phyloP scores from a whole-genome alignment of 75 land plant genomes.

The Gnetum montanum region DNA sequence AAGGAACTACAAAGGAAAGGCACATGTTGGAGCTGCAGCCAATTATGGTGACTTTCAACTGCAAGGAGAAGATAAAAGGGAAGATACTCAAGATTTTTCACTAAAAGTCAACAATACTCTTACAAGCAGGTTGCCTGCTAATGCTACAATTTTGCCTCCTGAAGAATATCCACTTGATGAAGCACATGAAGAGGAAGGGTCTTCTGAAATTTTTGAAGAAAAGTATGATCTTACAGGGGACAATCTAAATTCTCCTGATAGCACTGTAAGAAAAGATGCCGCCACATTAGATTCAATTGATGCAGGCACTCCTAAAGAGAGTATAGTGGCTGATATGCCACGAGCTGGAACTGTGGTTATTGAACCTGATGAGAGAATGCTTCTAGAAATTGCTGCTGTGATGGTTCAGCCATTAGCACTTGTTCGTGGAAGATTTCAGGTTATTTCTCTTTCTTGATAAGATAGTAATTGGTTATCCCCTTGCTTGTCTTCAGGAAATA shows the following conservation, averaged over 20 bases:
- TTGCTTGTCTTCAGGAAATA: neutral
- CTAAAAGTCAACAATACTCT: conserved; percentile 11
- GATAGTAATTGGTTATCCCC: neutral
- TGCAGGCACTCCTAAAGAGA: conserved; percentile 11
- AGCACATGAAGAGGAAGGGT: conserved; percentile 50
- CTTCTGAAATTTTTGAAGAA: conserved; percentile 19
- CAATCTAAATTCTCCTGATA: conserved; percentile 7
- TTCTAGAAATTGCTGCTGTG: conserved; percentile 73
- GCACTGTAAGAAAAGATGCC: conserved; percentile 18
- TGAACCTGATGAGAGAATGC: conserved; percentile 61
- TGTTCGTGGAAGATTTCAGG: conserved; percentile 78
- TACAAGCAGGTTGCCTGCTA: conserved; percentile 23
- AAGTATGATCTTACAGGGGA: conserved; percentile 11
- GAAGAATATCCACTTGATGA: conserved; percentile 57
- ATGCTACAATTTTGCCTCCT: conserved; percentile 47
- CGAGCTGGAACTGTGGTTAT: conserved; percentile 43
- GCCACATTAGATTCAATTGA: conserved; percentile 6
- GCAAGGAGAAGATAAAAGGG: neutral
- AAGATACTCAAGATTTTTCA: neutral
- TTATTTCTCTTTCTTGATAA: conserved; percentile 13
- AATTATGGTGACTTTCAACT: conserved; percentile 49
- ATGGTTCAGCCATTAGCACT: conserved; percentile 88
- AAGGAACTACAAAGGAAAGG: conserved; percentile 74
- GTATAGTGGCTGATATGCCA: conserved; percentile 15
- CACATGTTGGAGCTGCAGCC: conserved; percentile 76